phyloP scores from a whole-genome alignment of 2,329 filamentous ascomycete species.

The Calycina marina region DNA sequence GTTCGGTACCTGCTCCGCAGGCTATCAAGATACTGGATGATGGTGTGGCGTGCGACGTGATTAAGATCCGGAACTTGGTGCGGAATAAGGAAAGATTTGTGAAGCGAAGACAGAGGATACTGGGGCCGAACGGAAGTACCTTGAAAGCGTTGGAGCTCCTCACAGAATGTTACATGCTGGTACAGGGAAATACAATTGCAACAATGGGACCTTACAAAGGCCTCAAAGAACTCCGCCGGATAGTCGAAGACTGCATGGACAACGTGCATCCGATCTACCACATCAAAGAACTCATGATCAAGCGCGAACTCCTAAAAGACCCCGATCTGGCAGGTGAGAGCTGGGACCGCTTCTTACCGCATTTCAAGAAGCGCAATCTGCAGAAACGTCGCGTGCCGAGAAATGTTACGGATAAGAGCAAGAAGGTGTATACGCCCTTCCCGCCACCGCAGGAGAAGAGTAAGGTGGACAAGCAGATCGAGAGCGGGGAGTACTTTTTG shows the following conservation, averaged over 20 bases:
- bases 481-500: constrained; percentile 93
- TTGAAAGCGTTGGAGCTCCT: constrained; percentile 88
- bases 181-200: constrained; percentile 90
- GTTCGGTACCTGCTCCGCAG: constrained; percentile 85
- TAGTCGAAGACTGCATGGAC: constrained; percentile 91
- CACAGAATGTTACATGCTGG: constrained; percentile 82
- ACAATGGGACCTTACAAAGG: constrained; percentile 89
- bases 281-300: constrained; percentile 93
- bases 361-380: constrained; percentile 90
- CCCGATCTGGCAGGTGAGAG: constrained; percentile 74
- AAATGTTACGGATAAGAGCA: constrained; percentile 82
- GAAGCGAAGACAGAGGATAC: constrained; percentile 81
- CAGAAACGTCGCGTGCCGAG: constrained; percentile 69
- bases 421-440: constrained; percentile 95
- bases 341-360: constrained; percentile 91
- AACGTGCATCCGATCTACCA: constrained; percentile 86
- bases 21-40: constrained; percentile 92
- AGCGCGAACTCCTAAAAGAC: constrained; percentile 80
- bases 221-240: constrained; percentile 77
- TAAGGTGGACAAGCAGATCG: constrained; percentile 96
- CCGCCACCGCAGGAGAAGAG: constrained; percentile 95
- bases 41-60: constrained; percentile 80
- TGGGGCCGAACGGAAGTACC: constrained; percentile 83
- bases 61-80: constrained; percentile 86
- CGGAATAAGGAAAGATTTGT: constrained; percentile 92